phyloP scores from a whole-genome alignment of 257 asterid genomes.

The Echium plantagineum region DNA sequence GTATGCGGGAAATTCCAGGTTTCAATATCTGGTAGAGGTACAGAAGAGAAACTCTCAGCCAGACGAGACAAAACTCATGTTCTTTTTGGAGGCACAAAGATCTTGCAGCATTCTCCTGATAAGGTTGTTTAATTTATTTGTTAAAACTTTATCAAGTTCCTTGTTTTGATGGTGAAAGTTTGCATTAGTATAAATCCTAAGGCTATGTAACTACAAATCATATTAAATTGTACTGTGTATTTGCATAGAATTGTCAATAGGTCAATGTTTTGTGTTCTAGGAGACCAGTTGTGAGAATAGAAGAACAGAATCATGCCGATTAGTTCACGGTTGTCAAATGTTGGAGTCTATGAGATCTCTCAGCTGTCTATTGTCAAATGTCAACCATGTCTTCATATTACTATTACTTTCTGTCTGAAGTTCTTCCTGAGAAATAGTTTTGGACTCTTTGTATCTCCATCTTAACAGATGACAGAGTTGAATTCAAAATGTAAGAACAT shows the following conservation, averaged over 20 bases:
- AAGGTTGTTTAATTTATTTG: conserved; percentile 38
- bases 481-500: no score
- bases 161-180: not conserved
- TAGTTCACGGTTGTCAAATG: not conserved
- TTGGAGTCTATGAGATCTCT: no score
- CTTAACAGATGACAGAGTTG: no score
- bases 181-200: not conserved
- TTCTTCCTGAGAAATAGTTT: no score
- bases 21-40: conserved; percentile 65
- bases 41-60: conserved; percentile 64
- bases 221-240: not conserved
- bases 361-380: no score
- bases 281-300: no score
- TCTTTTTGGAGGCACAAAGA: conserved; percentile 97
- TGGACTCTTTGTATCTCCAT: no score
- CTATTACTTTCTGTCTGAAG: no score
- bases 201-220: not conserved
- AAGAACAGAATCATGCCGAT: not conserved
- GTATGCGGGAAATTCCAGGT: conserved; percentile 37
- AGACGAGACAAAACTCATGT: conserved; percentile 84
- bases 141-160: not conserved
- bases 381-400: no score
- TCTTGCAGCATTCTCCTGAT: conserved; percentile 90
- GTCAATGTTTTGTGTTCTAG: no score
- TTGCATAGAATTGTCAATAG: not conserved